Evolutionary conservation across 1,284 basidiomycete species (phyloP), one percentile per base, ranked within the genome.

Genomic region (Ganoderma leucocontextum): DNA sequence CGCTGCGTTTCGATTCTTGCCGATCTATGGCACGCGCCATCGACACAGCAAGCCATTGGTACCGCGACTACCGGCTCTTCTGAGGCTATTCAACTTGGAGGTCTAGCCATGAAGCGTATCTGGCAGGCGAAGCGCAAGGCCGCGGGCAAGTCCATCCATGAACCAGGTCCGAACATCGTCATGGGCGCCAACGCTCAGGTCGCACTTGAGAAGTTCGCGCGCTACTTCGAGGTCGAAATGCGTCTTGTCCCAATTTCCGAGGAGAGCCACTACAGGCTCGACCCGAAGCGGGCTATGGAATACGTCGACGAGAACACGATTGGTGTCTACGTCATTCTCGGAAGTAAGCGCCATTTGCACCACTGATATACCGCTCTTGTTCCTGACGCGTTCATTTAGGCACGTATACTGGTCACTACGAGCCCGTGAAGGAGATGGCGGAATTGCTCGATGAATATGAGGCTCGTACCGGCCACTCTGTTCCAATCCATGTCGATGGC

Each of bases 21-120:
- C n/a, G 89, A 95, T 76, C 83, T 99, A 60, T 99, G 97, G 97
- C 89, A 98, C 77, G 95, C 94, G 0, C 93, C 93, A 12, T 87
- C 89, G 42, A 80, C 86, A 8, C 85, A 89, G 68, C 82, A 91
- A 65, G 93, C 95, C 0, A 89, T 96, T 65, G 95, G 95, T 8
- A 97, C 96, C 0, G 96, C 97, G 0, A 98, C 96, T 2, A 97
- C 96, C 0, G 97, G 97, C 8, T 96, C 94, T 0, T 96, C 91
- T 2, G 96, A 98, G 80, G 96, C 95, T 2, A 95, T 97, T 75
- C 95, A 96, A 81, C 91, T 98, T 8, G 96, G 95, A 19, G 96
- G 96, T 57, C 87, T 99, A 25, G 95, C 97, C 19, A 94, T 98
- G 90, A 99, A 99, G 84, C 93, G 92, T 76, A 87, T 91, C 60